Base-by-base conservation (phyloP, 2,329 filamentous ascomycete species). In the Sarocladium kiliense region DNA sequence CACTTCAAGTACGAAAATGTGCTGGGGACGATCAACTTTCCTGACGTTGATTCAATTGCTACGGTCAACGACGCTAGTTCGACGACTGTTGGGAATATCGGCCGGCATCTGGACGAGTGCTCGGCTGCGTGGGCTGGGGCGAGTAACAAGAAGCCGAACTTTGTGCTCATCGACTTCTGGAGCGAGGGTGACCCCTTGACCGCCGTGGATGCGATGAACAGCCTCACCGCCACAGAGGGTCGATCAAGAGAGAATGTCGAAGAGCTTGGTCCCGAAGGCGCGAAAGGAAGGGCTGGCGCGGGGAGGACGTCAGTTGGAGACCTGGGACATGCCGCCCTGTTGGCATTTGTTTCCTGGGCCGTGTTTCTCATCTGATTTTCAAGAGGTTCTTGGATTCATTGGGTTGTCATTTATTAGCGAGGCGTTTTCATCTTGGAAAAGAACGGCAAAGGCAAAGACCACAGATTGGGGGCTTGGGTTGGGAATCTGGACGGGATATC, bases 131-230 rank as follows among this genome's bases (percentile, higher is more conserved):
- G 86, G 75, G 78, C 79, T n/a, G 69, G 73, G 26, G 23, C 5
- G 10, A 25, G 41, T 7, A 18, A 18, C 23, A 25, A 45, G 23
- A 74, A 77, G 51, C 88, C 89, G n/a, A 84, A 78, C 2, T 92
- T 90, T 62, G 78, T 90, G 19, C 77, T 94, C 10, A 88, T 93
- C 1, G 89, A 95, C 69, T 93, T 91, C 68, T 91, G 86, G 68
- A 86, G 89, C 66, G 77, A 85, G 57, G 89, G 86, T 0, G 83
- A 86, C 0, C 81, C 87, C 30, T 82, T 94, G 55, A 74, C 77
- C 6, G 85, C 85, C 0, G 85, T 88, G 2, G 89, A 94, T 69
- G 69, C 63, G 45, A 68, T 91, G 64, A 93, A 93, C 67, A 74
- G 72, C 9, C 70, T 85, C 55, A 71, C 64, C 6, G 63, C 67